Conservation (phyloP, 2,329 filamentous ascomycete genomes). For the Allantophomopsis cytisporea region DNA sequence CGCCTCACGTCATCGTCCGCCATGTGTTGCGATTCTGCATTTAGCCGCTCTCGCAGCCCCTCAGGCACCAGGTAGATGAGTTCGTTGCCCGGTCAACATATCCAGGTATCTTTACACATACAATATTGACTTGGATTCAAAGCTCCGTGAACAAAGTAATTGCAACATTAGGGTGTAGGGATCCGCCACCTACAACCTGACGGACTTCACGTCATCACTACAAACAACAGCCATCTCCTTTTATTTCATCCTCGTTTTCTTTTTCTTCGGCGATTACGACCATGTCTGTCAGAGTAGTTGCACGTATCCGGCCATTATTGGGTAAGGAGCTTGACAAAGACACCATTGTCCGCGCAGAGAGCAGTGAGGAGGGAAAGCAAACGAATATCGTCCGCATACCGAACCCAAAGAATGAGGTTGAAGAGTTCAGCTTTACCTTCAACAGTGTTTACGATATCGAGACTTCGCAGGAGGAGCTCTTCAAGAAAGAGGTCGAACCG, state of each 20-base stretch:
- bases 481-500: conserved; percentile 79
- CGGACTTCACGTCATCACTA: no score
- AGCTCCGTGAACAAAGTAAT: no score
- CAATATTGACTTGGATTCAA: no score
- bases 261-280: not conserved
- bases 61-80: no score
- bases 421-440: conserved; percentile 91
- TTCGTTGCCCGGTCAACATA: no score
- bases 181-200: no score
- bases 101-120: no score
- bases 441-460: conserved; percentile 78
- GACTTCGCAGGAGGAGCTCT: conserved; percentile 75
- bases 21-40: no score
- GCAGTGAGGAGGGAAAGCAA: conserved; percentile 43
- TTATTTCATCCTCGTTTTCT: not conserved
- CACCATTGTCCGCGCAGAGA: conserved; percentile 63
- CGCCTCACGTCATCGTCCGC: no score
- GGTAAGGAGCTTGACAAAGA: conserved; percentile 78
- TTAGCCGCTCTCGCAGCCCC: no score
- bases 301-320: conserved; percentile 78
- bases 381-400: conserved; percentile 73
- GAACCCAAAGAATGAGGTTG: conserved; percentile 81
- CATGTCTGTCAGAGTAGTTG: conserved; percentile 73
- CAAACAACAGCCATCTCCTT: no score
- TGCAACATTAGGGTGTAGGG: no score